Evolutionary conservation across 192 early-diverging fungal genomes (phyloP).

Genomic region (Coemansia sp.): DNA sequence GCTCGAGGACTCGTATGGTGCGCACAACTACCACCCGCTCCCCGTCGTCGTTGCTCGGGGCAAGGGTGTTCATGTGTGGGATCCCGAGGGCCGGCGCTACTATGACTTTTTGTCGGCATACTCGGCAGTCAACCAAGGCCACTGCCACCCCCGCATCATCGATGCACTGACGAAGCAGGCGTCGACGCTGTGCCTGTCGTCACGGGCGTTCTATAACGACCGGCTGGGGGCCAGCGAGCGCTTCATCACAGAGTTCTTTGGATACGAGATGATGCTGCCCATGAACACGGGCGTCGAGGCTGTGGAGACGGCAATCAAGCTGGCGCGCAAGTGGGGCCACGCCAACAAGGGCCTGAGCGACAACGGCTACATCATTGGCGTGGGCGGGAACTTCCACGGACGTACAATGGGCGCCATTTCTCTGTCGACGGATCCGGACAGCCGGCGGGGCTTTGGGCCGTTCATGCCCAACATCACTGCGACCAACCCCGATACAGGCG

Average conservation of each 20-base stretch:
- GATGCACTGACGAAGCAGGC: constrained; percentile 88
- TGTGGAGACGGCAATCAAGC: constrained; percentile 97
- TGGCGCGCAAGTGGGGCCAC: constrained; percentile 96
- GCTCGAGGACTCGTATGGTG: constrained; percentile 81
- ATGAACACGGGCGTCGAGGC: constrained; percentile 99
- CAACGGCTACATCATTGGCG: constrained; percentile 75
- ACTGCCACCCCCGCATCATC: constrained; percentile 95
- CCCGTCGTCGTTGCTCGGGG: constrained; percentile 87
- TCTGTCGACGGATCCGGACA: constrained; percentile 90
- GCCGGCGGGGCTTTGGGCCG: constrained; percentile 84
- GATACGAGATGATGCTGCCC: constrained; percentile 95
- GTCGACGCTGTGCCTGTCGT: constrained; percentile 72
- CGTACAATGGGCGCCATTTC: constrained; percentile 88
- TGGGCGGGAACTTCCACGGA: constrained; percentile 93
- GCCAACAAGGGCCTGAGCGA: constrained; percentile 80
- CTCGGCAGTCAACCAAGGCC: constrained; percentile 80
- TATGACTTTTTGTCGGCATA: constrained; percentile 77
- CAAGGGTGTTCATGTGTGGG: constrained; percentile 88
- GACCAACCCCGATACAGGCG: constrained; percentile 65
- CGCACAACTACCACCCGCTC: constrained; percentile 99
- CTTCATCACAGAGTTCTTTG: constrained; percentile 90
- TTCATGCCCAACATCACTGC: constrained; percentile 85
- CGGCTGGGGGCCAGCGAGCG: constrained; percentile 84
- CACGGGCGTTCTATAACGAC: constrained; percentile 97
- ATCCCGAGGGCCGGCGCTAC: constrained; percentile 79